Percentiles rank a stretch among this genome's conserved stretches.
phyloP scores from a whole-genome alignment of 179 eudicot genomes.

The Silene noctiflora region DNA sequence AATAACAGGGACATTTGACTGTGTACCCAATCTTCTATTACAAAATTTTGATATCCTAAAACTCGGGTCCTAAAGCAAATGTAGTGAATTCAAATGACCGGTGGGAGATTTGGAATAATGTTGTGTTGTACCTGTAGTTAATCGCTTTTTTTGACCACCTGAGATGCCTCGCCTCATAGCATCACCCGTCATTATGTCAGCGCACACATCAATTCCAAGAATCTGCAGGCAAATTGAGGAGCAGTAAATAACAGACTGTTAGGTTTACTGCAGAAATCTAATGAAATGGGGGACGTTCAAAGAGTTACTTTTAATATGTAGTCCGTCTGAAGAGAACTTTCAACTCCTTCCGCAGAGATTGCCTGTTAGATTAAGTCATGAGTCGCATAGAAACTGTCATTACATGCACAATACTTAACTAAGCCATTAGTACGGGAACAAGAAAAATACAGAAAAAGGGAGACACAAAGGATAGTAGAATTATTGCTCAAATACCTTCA shows the following conservation, averaged over 20 bases:
- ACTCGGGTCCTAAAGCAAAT: background rate
- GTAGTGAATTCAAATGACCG: background rate
- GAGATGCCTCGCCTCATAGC: constrained; percentile 88
- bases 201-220: constrained; percentile 79
- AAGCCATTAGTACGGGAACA: no score
- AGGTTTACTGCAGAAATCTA: background rate
- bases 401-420: background rate
- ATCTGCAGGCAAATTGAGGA: constrained; percentile 42
- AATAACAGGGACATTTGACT: background rate
- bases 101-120: background rate
- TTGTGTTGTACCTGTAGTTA: constrained; percentile 62
- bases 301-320: constrained; percentile 70
- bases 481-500: constrained; percentile 56
- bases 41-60: background rate
- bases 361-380: constrained; percentile 42
- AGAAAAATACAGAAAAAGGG: background rate
- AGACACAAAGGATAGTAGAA: constrained; percentile 7
- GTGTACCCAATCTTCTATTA: no score
- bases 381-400: constrained; percentile 6
- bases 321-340: constrained; percentile 71
- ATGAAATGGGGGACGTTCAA: constrained; percentile 2
- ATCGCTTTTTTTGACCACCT: constrained; percentile 92
- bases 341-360: constrained; percentile 64
- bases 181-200: constrained; percentile 72
- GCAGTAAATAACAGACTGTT: background rate